phyloP scores from a whole-genome alignment of 768 basidiomycete species.

The Flagelloscypha sp. region DNA sequence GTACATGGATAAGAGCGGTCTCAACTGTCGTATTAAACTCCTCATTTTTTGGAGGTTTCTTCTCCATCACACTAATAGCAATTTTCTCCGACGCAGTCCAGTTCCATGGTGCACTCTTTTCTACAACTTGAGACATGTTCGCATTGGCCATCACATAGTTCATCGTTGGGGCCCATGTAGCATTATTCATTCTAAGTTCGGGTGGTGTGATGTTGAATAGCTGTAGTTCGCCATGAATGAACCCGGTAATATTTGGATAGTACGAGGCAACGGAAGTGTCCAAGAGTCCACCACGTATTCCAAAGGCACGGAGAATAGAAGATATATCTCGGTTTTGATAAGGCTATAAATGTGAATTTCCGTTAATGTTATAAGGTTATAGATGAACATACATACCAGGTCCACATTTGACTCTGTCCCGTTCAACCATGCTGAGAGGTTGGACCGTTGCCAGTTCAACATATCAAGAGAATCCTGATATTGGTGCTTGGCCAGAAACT shows the following conservation, averaged over 20 bases:
- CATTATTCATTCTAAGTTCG: constrained; percentile 26
- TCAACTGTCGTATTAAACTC: constrained; percentile 26
- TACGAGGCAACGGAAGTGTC: constrained; percentile 48
- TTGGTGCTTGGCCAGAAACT: constrained; percentile 52
- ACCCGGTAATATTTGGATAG: constrained; percentile 72
- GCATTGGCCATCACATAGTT: constrained; percentile 38
- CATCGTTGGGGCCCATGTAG: constrained; percentile 45
- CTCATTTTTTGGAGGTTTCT: constrained; percentile 31
- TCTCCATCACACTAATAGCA: constrained; percentile 60
- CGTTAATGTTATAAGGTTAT: not conserved
- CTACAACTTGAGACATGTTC: constrained; percentile 42
- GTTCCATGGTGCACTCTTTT: constrained; percentile 53
- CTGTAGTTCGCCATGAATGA: constrained; percentile 54
- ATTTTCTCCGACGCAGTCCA: constrained; percentile 60
- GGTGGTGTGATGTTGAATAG: constrained; percentile 58
- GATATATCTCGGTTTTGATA: constrained; percentile 32
- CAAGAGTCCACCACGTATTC: constrained; percentile 34
- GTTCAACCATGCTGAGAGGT: constrained; percentile 71
- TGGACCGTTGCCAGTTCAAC: constrained; percentile 53
- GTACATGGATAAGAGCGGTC: constrained; percentile 58
- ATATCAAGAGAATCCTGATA: constrained; percentile 58
- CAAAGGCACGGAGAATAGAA: constrained; percentile 41
- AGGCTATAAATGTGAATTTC: constrained; percentile 30
- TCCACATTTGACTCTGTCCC: constrained; percentile 59
- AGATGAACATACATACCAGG: constrained; percentile 34